These are phyloP conservation scores for Taphrina deformans DNA, from an alignment of 1,139 yeast genomes.

Conservation along the genomic window DNA sequence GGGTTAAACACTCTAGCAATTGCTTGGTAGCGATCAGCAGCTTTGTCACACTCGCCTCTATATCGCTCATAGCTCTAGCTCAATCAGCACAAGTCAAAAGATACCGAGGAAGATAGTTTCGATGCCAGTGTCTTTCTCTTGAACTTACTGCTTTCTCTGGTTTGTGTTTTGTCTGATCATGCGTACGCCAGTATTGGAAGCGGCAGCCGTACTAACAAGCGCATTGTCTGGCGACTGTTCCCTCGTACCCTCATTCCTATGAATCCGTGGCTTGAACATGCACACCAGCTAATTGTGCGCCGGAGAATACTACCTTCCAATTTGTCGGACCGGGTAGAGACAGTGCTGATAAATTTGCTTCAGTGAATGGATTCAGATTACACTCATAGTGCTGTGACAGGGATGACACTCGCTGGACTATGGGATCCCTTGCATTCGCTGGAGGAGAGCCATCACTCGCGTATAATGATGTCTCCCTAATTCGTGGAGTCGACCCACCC, in stretches of 20 bases:
- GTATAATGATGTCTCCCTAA: no score
- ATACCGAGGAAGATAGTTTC: neutral
- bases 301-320: no score
- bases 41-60: constrained; percentile 76
- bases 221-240: neutral
- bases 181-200: neutral
- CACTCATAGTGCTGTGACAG: neutral
- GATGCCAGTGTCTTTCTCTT: neutral
- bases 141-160: constrained; percentile 23
- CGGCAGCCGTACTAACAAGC: neutral
- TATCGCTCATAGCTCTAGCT: constrained; percentile 24
- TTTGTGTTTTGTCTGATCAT: constrained; percentile 12
- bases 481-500: no score
- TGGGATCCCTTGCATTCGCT: no score
- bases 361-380: neutral
- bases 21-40: constrained; percentile 86
- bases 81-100: neutral
- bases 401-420: no score
- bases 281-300: neutral
- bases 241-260: neutral
- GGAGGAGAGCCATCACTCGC: no score
- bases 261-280: neutral
- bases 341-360: neutral
- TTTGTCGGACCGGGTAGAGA: no score
- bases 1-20: constrained; percentile 76